Percentiles rank a stretch among this genome's conserved stretches.
phyloP scores from a whole-genome alignment of 2,329 filamentous ascomycete genomes.

The Fusarium udum region DNA sequence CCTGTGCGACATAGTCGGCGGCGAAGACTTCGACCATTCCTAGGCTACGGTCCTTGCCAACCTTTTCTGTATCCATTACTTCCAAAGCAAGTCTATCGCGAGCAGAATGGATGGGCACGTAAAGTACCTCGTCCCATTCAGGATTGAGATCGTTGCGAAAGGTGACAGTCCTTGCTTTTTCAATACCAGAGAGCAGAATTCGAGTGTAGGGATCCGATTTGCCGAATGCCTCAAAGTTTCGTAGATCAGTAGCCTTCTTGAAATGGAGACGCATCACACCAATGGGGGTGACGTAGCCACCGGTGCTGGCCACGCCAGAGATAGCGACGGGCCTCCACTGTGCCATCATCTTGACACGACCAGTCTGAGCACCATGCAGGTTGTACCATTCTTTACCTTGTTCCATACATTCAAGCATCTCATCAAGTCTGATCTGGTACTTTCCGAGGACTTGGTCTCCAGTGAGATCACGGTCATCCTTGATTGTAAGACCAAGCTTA shows the following conservation, averaged over 20 bases:
- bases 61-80: constrained; percentile 95
- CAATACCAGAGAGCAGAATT: constrained; percentile 87
- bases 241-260: constrained; percentile 80
- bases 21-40: constrained; percentile 82
- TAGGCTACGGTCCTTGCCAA: constrained; percentile 89
- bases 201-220: constrained; percentile 97
- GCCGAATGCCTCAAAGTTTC: constrained; percentile 93
- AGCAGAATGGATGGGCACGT: constrained; percentile 86
- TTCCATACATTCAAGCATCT: constrained; percentile 88
- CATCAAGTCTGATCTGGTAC: constrained; percentile 94
- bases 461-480: constrained; percentile 89
- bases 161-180: constrained; percentile 91
- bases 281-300: constrained; percentile 91
- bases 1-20: constrained; percentile 81
- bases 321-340: constrained; percentile 97
- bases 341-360: constrained; percentile 87
- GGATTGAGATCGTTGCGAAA: constrained; percentile 96
- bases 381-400: constrained; percentile 98
- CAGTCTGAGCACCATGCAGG: constrained; percentile 80
- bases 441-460: constrained; percentile 86
- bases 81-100: constrained; percentile 88
- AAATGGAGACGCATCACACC: constrained; percentile 97
- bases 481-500: constrained; percentile 90
- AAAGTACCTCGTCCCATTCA: constrained; percentile 94
- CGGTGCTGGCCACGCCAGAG: constrained; percentile 80